Base-by-base conservation (phyloP, 1,139 yeast species). In the Candida smagusa region DNA sequence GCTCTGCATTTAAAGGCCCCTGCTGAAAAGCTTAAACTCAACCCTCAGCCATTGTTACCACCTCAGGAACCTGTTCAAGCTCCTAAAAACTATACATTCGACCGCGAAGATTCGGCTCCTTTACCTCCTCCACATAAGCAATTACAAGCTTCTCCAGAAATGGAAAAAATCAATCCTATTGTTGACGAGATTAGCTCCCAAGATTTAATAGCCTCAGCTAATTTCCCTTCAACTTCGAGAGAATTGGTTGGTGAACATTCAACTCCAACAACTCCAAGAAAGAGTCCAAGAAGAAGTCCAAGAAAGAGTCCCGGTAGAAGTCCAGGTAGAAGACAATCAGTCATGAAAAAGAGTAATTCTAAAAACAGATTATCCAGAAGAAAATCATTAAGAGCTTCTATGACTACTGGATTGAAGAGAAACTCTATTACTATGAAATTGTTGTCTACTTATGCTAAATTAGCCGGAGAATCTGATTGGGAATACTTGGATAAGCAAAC, bases 401-500 rank as follows among this genome's bases (percentile, higher is more conserved):
- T 71, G 66, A 61, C 70, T 11, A 55, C 61, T 21, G 75, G 76
- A 34, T 54, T 74, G 49, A 81, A 81, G 57, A 74, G 89, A 50
- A 81, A 82, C 46, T 82, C 89, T 1, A 78, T 83, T 28, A 83
- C 90, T 1, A 69, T 84, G 41, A 83, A 80, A 50, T 61, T 84
- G 43, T 70, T 84, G 41, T 74, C 88, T 0, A 79, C 87, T 0
- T 84, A 84, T 55, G 86, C 90, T 24, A 81, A 79, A 54, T 63
- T 83, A 45, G 72, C 86, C 1, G 77, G 78, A 40, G 87, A 81
- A 43, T 70, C 76, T 34, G 84, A 79, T 43, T 78, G 87, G 81
- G 84, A 80, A 51, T 77, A 77, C 49, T 76, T 82, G 63, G 86
- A 82, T 49, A 79, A 77, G 50, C 87, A 80, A 56, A 80, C 88